These are phyloP conservation scores for Aureobasidium sp. DNA, from an alignment of 2,329 filamentous ascomycete species.

Conservation along the genomic window DNA sequence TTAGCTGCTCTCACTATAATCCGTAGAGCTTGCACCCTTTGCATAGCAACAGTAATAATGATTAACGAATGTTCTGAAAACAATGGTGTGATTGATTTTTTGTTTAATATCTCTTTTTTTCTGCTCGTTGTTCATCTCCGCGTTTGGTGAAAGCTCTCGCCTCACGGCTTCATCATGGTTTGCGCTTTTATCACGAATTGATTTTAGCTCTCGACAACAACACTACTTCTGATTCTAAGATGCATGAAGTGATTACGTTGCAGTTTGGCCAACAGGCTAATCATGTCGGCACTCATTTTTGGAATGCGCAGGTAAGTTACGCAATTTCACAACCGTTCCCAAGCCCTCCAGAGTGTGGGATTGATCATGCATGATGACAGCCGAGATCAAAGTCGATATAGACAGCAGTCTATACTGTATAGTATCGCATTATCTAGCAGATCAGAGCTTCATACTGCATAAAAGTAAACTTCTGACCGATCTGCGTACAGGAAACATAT, in stretches of 20 bases:
- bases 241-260: conserved; percentile 93
- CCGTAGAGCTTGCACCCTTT: too few relatives aligned
- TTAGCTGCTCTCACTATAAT: background rate
- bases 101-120: background rate
- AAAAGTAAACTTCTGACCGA: background rate
- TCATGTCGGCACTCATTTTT: conserved; percentile 91
- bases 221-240: conserved; percentile 29
- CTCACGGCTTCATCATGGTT: background rate
- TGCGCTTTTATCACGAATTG: background rate
- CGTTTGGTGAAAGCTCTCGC: background rate
- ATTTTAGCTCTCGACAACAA: background rate
- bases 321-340: background rate
- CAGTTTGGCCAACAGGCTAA: conserved; percentile 92
- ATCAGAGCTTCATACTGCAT: background rate
- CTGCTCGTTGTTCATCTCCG: background rate
- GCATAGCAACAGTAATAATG: too few relatives aligned
- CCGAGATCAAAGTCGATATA: too few relatives aligned
- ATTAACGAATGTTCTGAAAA: background rate
- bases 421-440: background rate
- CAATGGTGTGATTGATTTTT: background rate
- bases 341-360: background rate
- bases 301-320: conserved; percentile 72
- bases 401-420: background rate
- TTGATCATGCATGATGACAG: background rate
- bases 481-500: conserved; percentile 69